Conservation (phyloP, 805 yeast genomes). For the Kuraishia ogatae region DNA sequence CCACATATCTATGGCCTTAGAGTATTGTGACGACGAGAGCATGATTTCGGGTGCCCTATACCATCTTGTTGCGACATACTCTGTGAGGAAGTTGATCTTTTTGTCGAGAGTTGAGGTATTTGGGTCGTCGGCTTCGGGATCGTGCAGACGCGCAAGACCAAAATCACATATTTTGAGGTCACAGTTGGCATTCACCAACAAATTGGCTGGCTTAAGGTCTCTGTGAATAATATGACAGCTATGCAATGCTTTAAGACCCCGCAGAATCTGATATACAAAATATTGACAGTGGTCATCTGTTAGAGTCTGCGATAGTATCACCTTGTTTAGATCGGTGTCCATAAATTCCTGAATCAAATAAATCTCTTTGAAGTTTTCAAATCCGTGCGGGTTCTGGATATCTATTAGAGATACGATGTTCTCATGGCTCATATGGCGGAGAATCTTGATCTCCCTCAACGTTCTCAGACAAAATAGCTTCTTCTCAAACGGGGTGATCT, state of each 20-base stretch:
- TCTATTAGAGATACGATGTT: constrained; percentile 62
- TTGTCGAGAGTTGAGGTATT: constrained; percentile 19
- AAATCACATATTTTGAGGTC: constrained; percentile 92
- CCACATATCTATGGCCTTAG: constrained; percentile 76
- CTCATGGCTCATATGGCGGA: constrained; percentile 63
- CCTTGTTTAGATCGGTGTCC: constrained; percentile 66
- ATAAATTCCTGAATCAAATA: constrained; percentile 70
- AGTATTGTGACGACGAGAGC: constrained; percentile 63
- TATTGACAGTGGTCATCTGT: constrained; percentile 65
- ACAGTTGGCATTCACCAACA: constrained; percentile 83
- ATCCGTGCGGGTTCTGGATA: constrained; percentile 53
- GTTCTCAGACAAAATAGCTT: constrained; percentile 63
- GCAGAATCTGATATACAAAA: constrained; percentile 58
- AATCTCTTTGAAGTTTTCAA: constrained; percentile 59
- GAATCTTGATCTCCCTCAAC: constrained; percentile 57
- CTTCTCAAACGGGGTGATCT: constrained; percentile 62
- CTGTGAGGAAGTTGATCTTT: constrained; percentile 81
- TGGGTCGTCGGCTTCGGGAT: constrained; percentile 18
- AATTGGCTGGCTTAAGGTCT: constrained; percentile 75
- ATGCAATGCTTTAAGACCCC: constrained; percentile 66
- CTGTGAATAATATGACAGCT: constrained; percentile 68
- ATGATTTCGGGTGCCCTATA: constrained; percentile 91
- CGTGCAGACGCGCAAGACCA: constrained; percentile 68
- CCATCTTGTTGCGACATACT: constrained; percentile 97
- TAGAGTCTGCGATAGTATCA: constrained; percentile 46